Base-by-base conservation (phyloP, 768 basidiomycete genomes). In the Tylopilus subfusipes region DNA sequence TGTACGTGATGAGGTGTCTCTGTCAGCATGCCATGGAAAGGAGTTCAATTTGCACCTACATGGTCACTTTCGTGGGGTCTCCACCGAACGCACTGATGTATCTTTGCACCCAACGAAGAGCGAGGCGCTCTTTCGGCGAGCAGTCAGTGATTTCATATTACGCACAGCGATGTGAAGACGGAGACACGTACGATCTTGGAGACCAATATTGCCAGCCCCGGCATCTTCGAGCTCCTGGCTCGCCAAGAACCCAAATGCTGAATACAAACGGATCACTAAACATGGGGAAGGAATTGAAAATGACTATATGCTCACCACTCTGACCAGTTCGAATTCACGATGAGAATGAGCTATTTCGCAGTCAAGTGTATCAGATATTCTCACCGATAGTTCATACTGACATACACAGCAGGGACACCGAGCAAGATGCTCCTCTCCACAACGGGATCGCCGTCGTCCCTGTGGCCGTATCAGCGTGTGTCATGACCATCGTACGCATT, bases 71-170 rank as follows among this genome's bases (percentile, higher is more conserved):
- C 12, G n/a, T 61, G n/a, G 72, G 73, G 56, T 80, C 81, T 14
- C 84, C 85, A 12, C 86, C 85, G 57, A 87, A 88, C 0, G 66
- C 65, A 16, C 59, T 72, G 42, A 87, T 84, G 58, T 88, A 80
- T 22, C 74, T 66, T 59, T 86, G 81, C 0, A 87, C 77, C 86
- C 80, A 83, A 57, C 73, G 58, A 11, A 81, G 62, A 1, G 78
- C 80, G 9, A 70, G 57, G 10, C 70, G 61, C 49, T 69, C 68
- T 77, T 58, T n/a, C 25, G 5, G 12, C 1, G 18, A 24, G 25
- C 14, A 13, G 33, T 50, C 24, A 1, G 14, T 1, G 16, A 12
- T 5, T 22, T 6, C 45, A 30, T 2, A 11, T 39, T 19, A 8
- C 12, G 8, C 0, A 6, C 16, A 36, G 22, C 12, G 21, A 4